Evolutionary conservation across 345 rosid species (phyloP), one percentile per base, ranked within the genome.

Genomic region (Hypericum perforatum): DNA sequence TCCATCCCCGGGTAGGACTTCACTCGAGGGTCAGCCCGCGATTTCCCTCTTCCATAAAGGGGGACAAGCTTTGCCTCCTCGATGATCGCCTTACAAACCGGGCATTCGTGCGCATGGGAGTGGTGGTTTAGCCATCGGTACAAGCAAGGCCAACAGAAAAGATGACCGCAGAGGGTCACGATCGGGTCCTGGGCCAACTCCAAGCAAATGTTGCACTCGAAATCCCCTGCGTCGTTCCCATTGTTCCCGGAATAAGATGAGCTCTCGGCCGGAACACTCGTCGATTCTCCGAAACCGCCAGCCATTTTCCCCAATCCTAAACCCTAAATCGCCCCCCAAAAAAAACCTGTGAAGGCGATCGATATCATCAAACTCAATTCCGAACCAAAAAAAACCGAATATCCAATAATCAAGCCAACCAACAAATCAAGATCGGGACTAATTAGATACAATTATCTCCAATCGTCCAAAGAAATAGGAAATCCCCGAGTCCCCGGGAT

Each of bases 181-280:
- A 85, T 78, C 0, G 95, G 91, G 63, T 92, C 99, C 62, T 78
- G 89, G 54, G 97, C 94, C 62, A 86, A 62, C 45, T 92, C 99
- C 0, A 92, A 86, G 68, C 94, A 92, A 43, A 92, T 92, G 68
- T 92, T 92, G 77, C 99, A 92, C 60, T 92, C 95, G 32, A 87
- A 91, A 72, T 81, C 87, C 5, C 81, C 88, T 8, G 72, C 81
- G 54, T 90, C 95, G 58, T 66, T 78, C 41, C 54, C 16, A 61
- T 58, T 70, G 38, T 49, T 65, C 16, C 66, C 74, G 0, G 65
- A 65, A 55, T 55, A 76, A 41, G 81, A 69, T 0, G 76, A 56
- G 45, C 68, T 62, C 11, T 65, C 73, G 0, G 74, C 49, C 0
- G 60, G 64, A 13, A 68, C 39, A 52, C 79, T 71, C 11, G 76